Evolutionary conservation across 1,284 basidiomycete genomes (phyloP).

Genomic region (Cutaneotrichosporon sp.): DNA sequence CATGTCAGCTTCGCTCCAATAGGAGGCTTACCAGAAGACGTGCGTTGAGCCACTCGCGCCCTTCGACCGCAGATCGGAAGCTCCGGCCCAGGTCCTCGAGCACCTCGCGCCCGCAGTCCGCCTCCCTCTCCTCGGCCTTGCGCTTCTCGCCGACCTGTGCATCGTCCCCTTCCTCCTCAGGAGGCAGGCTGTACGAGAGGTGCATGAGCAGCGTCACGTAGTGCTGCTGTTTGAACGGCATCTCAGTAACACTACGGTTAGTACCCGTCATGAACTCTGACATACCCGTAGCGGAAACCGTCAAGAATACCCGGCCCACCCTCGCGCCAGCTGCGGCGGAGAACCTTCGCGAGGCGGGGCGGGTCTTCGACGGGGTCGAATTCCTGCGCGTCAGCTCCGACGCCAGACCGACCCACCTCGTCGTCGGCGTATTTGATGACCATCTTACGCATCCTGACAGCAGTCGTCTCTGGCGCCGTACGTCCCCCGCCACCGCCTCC

Average conservation of each 20-base stretch:
- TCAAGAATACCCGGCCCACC: conserved; percentile 57
- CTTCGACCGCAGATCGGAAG: conserved; percentile 78
- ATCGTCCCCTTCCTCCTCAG: conserved; percentile 43
- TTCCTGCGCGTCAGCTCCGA: conserved; percentile 21
- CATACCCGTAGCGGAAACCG: conserved; percentile 69
- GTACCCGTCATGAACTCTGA: conserved; percentile 20
- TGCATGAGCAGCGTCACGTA: conserved; percentile 75
- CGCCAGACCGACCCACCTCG: conserved; percentile 58
- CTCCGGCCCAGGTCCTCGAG: conserved; percentile 81
- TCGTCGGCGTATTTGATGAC: conserved; percentile 71
- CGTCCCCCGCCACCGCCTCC: conserved; percentile 15
- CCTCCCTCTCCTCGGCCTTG: conserved; percentile 33
- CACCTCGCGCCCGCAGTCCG: conserved; percentile 65
- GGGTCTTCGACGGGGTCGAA: conserved; percentile 57
- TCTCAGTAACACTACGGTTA: conserved; percentile 65
- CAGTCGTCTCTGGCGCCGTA: conserved; percentile 58
- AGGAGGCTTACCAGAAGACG: conserved; percentile 66
- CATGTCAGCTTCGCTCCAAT: neutral
- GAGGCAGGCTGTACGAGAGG: conserved; percentile 54
- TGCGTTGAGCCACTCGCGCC: conserved; percentile 79
- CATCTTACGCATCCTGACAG: conserved; percentile 62
- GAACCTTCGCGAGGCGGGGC: conserved; percentile 64
- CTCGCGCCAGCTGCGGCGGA: conserved; percentile 61
- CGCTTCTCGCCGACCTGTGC: conserved; percentile 31
- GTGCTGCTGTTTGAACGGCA: conserved; percentile 85